Percentiles rank a stretch among this genome's conserved stretches.
Evolutionary conservation across 345 rosid genomes (phyloP).

Genomic region (Populus euphratica): DNA sequence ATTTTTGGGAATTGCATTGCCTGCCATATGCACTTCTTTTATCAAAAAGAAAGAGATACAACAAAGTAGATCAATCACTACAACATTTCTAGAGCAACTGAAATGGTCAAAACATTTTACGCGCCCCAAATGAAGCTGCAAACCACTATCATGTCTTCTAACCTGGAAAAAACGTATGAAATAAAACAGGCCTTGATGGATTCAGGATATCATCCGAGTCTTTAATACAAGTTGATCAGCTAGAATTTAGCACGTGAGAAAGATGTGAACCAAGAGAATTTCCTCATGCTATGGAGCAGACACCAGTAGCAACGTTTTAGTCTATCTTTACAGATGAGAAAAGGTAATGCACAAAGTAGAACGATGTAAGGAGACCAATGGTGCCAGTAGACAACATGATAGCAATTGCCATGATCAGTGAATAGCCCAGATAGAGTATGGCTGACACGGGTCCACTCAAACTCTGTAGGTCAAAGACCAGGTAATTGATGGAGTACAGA

Average conservation of each 20-base stretch:
- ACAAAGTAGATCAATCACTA: constrained; percentile 16
- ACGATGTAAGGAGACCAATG: constrained; percentile 72
- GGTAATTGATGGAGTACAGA: constrained; percentile 68
- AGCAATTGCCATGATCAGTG: constrained; percentile 67
- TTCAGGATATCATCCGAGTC: constrained; percentile 6
- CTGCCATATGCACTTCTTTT: constrained; percentile 8
- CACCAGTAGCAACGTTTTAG: constrained; percentile 16
- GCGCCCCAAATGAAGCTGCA: constrained; percentile 17
- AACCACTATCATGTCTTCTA: constrained; percentile 15
- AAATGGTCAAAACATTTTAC: neutral
- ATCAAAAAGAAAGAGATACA: constrained; percentile 5
- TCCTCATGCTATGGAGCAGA: constrained; percentile 12
- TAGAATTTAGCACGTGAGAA: constrained; percentile 5
- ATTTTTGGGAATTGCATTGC: neutral
- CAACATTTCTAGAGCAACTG: constrained; percentile 15
- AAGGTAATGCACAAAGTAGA: constrained; percentile 78
- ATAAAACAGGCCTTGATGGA: constrained; percentile 9
- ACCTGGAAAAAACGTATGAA: constrained; percentile 13
- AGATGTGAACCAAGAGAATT: constrained; percentile 11
- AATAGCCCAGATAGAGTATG: constrained; percentile 69
- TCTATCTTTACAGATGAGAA: constrained; percentile 83
- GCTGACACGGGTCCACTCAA: constrained; percentile 80
- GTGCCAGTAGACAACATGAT: constrained; percentile 79
- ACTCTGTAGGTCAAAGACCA: constrained; percentile 75
- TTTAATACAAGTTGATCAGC: constrained; percentile 14